Conservation (phyloP, 129 eudicot species). For the Solidago caesia region DNA sequence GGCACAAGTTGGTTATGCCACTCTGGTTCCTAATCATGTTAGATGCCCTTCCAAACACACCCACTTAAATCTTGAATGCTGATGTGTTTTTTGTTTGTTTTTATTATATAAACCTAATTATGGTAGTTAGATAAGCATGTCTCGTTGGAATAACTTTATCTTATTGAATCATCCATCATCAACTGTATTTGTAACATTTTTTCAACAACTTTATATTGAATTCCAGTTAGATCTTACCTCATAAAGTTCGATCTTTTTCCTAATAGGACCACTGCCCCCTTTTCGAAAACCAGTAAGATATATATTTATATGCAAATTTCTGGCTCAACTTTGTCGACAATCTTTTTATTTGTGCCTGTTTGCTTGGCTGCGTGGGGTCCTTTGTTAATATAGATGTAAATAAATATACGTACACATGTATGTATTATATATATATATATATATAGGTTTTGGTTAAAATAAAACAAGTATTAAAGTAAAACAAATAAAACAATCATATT, state of each 20-base stretch:
- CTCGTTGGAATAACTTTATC: conserved; percentile 25
- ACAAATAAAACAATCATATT: too few relatives aligned
- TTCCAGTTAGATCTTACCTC: conserved; percentile 31
- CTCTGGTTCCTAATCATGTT: conserved; percentile 42
- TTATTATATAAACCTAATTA: conserved; percentile 26
- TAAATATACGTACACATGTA: background rate
- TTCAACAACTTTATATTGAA: conserved; percentile 31
- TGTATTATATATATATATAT: background rate
- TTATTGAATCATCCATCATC: conserved; percentile 16
- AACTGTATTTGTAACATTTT: conserved; percentile 17
- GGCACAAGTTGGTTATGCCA: conserved; percentile 28
- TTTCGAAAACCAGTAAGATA: conserved; percentile 24
- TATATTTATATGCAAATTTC: conserved; percentile 2
- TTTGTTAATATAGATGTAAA: background rate
- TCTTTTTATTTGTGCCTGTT: conserved; percentile 13
- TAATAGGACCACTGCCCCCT: conserved; percentile 26
- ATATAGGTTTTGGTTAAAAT: too few relatives aligned
- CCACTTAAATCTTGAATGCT: background rate
- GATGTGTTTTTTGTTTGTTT: background rate
- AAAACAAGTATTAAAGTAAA: too few relatives aligned
- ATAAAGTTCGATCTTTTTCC: conserved; percentile 24
- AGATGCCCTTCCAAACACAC: conserved; percentile 21
- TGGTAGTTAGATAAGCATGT: conserved; percentile 36
- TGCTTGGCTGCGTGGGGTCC: background rate
- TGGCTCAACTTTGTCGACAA: conserved; percentile 30